Conservation (phyloP, 176 grass and related monocot genomes). For the Carex pumila region DNA sequence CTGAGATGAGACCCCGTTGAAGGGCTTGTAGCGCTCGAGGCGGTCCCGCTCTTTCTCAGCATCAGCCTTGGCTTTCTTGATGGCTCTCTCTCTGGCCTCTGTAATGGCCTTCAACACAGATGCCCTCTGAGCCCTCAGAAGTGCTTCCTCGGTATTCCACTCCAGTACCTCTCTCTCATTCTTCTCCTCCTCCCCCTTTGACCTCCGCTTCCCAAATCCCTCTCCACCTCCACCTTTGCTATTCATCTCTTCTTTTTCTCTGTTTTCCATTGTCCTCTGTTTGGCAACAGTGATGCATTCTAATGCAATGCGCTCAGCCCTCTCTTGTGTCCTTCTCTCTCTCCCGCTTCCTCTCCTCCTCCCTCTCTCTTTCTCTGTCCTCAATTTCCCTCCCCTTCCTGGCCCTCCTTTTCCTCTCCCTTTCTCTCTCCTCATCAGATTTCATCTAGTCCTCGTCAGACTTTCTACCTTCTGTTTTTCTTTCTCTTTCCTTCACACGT, state of each 20-base stretch:
- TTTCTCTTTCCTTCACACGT: constrained; percentile 19
- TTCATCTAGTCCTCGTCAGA: constrained; percentile 14
- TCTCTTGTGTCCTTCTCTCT: constrained; percentile 75
- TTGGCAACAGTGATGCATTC: constrained; percentile 64
- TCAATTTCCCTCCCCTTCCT: not conserved
- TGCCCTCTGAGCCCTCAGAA: constrained; percentile 73
- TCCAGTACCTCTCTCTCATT: constrained; percentile 29
- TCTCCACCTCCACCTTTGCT: constrained; percentile 52
- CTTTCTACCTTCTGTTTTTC: constrained; percentile 3
- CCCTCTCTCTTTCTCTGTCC: constrained; percentile 25
- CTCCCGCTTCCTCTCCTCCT: constrained; percentile 53
- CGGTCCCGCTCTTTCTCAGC: constrained; percentile 64
- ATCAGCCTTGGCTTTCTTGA: constrained; percentile 76
- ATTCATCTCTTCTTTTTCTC: constrained; percentile 56
- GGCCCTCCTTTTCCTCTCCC: constrained; percentile 14
- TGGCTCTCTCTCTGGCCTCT: constrained; percentile 75
- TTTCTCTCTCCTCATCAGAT: constrained; percentile 19
- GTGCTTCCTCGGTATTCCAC: constrained; percentile 63
- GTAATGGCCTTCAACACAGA: constrained; percentile 78
- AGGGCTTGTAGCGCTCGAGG: constrained; percentile 46
- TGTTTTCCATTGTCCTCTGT: constrained; percentile 58
- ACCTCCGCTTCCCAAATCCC: constrained; percentile 55
- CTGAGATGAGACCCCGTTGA: constrained; percentile 48
- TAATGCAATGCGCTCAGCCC: constrained; percentile 70
- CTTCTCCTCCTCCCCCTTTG: constrained; percentile 43